These are phyloP conservation scores for Daldinia grandis DNA, from an alignment of 495 filamentous ascomycete genomes.

Conservation along the genomic window DNA sequence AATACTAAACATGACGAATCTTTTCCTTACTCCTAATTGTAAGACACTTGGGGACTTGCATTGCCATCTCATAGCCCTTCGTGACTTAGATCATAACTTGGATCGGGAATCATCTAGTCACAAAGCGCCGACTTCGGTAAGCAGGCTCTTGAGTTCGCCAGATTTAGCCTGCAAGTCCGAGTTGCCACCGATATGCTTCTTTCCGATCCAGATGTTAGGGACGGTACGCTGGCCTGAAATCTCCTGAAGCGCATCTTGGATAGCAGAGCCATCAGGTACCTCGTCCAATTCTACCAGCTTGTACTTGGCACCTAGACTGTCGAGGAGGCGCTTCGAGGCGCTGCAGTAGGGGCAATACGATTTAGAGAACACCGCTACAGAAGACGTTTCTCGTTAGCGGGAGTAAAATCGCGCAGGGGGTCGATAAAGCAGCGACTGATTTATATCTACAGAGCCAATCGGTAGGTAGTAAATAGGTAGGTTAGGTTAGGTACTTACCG, in stretches of 20 bases:
- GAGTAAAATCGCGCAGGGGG: neutral
- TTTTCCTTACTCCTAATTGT: neutral
- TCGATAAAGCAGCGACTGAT: neutral
- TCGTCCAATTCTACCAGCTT: constrained; percentile 83
- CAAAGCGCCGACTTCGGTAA: constrained; percentile 51
- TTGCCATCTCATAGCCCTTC: neutral
- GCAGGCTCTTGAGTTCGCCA: constrained; percentile 53
- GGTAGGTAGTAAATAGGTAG: neutral
- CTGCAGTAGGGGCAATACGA: constrained; percentile 96
- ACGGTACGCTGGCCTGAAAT: constrained; percentile 86
- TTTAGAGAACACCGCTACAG: constrained; percentile 92
- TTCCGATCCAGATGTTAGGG: constrained; percentile 91
- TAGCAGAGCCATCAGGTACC: constrained; percentile 81
- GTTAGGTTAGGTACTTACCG: constrained; percentile 62
- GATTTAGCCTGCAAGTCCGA: constrained; percentile 80
- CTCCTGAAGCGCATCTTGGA: constrained; percentile 84
- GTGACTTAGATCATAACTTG: constrained; percentile 23
- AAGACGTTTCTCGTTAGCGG: constrained; percentile 5
- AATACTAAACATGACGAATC: neutral
- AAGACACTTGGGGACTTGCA: neutral
- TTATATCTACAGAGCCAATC: neutral
- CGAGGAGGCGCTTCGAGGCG: constrained; percentile 77
- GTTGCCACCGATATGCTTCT: constrained; percentile 96
- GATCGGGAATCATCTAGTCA: constrained; percentile 39
- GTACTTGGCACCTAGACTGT: constrained; percentile 74